Conservation (phyloP, 495 filamentous ascomycete genomes). For the Annulohypoxylon stygium region DNA sequence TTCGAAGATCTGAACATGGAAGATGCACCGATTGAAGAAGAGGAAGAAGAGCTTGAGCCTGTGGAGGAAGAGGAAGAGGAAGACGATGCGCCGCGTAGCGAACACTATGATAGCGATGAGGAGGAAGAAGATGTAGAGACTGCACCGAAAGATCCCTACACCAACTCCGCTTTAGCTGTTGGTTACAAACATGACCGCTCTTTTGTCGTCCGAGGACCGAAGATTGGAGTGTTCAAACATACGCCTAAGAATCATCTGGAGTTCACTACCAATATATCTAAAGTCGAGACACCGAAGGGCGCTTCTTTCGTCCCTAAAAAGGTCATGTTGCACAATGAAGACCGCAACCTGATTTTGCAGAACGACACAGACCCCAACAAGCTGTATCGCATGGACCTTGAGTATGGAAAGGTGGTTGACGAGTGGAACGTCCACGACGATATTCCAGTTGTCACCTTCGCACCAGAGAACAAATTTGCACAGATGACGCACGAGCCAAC, state of each 20-base stretch:
- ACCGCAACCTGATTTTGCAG: slow-evolving; percentile 93
- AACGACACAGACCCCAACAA: slow-evolving; percentile 86
- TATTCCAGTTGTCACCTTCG: slow-evolving; percentile 90
- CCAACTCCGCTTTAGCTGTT: slow-evolving; percentile 96
- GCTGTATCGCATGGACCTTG: slow-evolving; percentile 97
- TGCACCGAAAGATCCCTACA: slow-evolving; percentile 79
- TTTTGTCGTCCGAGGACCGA: slow-evolving; percentile 95
- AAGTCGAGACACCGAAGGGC: slow-evolving; percentile 90
- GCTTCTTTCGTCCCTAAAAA: slow-evolving; percentile 94
- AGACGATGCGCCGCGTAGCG: slow-evolving; percentile 68
- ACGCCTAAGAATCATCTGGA: slow-evolving; percentile 91
- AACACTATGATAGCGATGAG: slow-evolving; percentile 91
- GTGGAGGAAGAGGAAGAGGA: slow-evolving; percentile 74
- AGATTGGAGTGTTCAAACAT: slow-evolving; percentile 99
- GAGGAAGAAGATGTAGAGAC: slow-evolving; percentile 86
- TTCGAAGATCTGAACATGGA: slow-evolving; percentile 97
- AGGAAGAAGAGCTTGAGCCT: slow-evolving; percentile 74
- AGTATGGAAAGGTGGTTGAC: slow-evolving; percentile 98
- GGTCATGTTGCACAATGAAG: slow-evolving; percentile 96
- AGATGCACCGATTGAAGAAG: slow-evolving; percentile 71
- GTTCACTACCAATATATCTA: slow-evolving; percentile 97
- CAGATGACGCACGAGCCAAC: slow-evolving; percentile 97
- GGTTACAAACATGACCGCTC: slow-evolving; percentile 98
- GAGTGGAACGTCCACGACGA: slow-evolving; percentile 99
- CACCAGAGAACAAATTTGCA: slow-evolving; percentile 96